Evolutionary conservation across 2,329 filamentous ascomycete species (phyloP), one percentile per base, ranked within the genome.

Genomic region (Alternaria atra): DNA sequence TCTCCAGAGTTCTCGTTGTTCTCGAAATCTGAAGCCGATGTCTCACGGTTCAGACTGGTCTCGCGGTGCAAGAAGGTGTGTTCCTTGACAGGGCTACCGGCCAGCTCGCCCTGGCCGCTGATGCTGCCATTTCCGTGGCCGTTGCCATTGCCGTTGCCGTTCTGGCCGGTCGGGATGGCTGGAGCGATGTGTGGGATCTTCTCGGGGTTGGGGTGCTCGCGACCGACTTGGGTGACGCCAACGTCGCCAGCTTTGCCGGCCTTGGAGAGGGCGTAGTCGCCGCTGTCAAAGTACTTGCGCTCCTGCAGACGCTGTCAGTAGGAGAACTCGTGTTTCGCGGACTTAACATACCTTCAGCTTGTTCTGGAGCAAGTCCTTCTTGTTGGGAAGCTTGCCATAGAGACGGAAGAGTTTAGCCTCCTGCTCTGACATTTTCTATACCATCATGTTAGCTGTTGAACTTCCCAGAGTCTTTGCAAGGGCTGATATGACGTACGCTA

Each of bases 381-480:
- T 95, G 81, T 91, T 97, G 67, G 95, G 95, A 63, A 98, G 90
- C 84, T 98, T 98, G 82, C 95, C 95, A 81, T 99, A 99, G 68
- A 98, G 90, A 69, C 94, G 91, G 86, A 98, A 95, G 77, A 98
- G 90, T 66, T 92, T 92, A 82, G 97, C 94, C 86, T 99, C 95
- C 76, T 99, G 95, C 64, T 94, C 90, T 55, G 91, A 91, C 81
- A 99, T 87, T 70, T 92, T 91, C 95, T 98, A 79, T 59, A 43
- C 42, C 53, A 42, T 55, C 29, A 39, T 68, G 69, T 76, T 63
- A 76, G 71, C 60, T 17, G 2, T 39, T 29, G 50, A 30, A 30
- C 20, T 51, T 30, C 32, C 34, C 37, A 27, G 23, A 42, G 56
- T 35, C 52, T 63, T 63, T 60, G 64, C 64, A 63, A 54, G 69